Evolutionary conservation across 2,329 filamentous ascomycete species (phyloP).

Genomic region (Akanthomyces uredinophilus): DNA sequence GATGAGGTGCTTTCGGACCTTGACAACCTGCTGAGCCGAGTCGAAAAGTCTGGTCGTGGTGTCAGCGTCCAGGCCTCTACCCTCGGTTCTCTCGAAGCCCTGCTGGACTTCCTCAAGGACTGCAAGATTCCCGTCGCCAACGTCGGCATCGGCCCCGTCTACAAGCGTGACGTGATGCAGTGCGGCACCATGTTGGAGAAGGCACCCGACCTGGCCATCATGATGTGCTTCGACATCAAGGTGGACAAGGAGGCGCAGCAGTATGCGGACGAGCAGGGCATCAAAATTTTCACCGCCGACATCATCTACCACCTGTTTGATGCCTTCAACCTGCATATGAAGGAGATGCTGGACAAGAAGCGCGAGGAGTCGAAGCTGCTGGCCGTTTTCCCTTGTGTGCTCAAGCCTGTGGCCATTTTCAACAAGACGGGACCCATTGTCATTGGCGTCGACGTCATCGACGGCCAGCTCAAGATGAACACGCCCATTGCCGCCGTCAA

Average conservation of each 20-base stretch:
- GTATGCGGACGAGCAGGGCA: slow-evolving; percentile 88
- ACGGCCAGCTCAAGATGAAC: slow-evolving; percentile 78
- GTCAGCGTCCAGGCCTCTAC: slow-evolving; percentile 97
- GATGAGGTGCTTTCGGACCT: slow-evolving; percentile 96
- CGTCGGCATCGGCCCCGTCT: slow-evolving; percentile 94
- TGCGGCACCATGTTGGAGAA: slow-evolving; percentile 96
- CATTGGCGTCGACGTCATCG: slow-evolving; percentile 89
- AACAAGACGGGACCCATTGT: slow-evolving; percentile 98
- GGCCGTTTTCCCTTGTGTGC: slow-evolving; percentile 94
- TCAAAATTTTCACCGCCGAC: slow-evolving; percentile 97
- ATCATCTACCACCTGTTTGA: slow-evolving; percentile 99
- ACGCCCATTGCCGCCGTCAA: slow-evolving; percentile 88
- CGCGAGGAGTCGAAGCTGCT: slow-evolving; percentile 95
- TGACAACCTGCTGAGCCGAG: slow-evolving; percentile 82
- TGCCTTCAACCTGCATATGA: slow-evolving; percentile 93
- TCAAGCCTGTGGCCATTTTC: slow-evolving; percentile 87
- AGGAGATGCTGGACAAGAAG: slow-evolving; percentile 76
- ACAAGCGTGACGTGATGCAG: slow-evolving; percentile 96
- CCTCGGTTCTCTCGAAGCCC: slow-evolving; percentile 89
- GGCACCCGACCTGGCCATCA: slow-evolving; percentile 90
- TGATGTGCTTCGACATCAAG: slow-evolving; percentile 99
- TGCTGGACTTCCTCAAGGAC: slow-evolving; percentile 91
- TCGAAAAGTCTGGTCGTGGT: slow-evolving; percentile 87
- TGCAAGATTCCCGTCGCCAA: slow-evolving; percentile 98
- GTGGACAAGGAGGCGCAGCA: slow-evolving; percentile 91